A percentile compares a stretch with the other conserved stretches of the same genome.
Conservation (phyloP, 2,329 filamentous ascomycete species). For the Fusarium udum region DNA sequence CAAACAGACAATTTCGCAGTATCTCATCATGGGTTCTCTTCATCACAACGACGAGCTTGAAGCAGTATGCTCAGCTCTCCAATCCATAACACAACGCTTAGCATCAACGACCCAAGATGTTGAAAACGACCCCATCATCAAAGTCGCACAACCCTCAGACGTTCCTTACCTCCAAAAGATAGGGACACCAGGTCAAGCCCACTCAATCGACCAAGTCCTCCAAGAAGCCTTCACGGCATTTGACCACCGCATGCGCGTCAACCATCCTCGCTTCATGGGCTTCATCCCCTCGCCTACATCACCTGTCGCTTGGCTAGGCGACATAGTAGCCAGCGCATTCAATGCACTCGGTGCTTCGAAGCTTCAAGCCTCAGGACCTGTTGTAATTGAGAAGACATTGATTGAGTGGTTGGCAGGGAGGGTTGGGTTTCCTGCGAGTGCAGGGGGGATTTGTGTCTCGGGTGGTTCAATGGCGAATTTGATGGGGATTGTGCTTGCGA, state of each 20-base stretch:
- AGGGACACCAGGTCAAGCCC: conserved; percentile 11
- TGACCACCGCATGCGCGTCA: conserved; percentile 25
- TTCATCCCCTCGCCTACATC: conserved; percentile 39
- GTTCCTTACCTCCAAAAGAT: conserved; percentile 11
- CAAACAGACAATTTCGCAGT: neutral
- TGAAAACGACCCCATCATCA: conserved; percentile 15
- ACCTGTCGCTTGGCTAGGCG: conserved; percentile 38
- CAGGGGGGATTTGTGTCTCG: conserved; percentile 39
- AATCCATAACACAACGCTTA: conserved; percentile 2
- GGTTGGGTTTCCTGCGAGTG: conserved; percentile 25
- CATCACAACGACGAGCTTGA: conserved; percentile 10
- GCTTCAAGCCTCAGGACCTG: conserved; percentile 35
- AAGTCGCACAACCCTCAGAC: conserved; percentile 17
- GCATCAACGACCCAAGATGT: conserved; percentile 16
- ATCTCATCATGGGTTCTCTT: neutral
- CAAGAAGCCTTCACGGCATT: conserved; percentile 17
- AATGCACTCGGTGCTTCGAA: conserved; percentile 34
- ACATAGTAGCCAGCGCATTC: conserved; percentile 31
- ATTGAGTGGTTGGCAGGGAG: conserved; percentile 34
- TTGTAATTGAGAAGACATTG: conserved; percentile 39
- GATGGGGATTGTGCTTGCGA: conserved; percentile 35
- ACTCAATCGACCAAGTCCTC: conserved; percentile 19
- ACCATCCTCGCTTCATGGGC: conserved; percentile 31
- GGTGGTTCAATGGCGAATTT: conserved; percentile 43
- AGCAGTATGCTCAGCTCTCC: conserved; percentile 2